Evolutionary conservation across 129 eudicot species (phyloP).

Genomic region (Lactuca sativa): DNA sequence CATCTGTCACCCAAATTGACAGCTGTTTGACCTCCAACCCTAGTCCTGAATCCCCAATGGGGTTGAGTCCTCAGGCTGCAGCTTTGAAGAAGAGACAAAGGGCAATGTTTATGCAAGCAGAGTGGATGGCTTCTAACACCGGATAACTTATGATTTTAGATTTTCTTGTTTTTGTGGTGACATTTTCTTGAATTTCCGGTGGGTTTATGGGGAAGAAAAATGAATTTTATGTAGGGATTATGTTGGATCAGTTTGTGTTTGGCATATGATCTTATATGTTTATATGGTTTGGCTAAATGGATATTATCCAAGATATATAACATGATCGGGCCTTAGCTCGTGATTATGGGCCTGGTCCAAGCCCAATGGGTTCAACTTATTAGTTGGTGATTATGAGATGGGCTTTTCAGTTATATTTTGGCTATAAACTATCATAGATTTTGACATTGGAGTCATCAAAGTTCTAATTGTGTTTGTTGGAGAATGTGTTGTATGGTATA

Average conservation of each 20-base stretch:
- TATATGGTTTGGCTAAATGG: conserved; percentile 7
- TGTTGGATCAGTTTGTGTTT: conserved; percentile 13
- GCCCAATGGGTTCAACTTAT: background rate
- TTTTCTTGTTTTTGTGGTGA: conserved; percentile 21
- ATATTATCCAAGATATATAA: background rate
- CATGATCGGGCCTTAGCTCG: background rate
- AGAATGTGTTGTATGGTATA: no score
- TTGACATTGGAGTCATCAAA: no score
- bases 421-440: no score
- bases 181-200: conserved; percentile 10
- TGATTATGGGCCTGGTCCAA: background rate
- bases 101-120: conserved; percentile 46
- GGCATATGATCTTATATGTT: conserved; percentile 12
- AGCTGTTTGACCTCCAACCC: conserved; percentile 47
- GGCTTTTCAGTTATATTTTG: no score
- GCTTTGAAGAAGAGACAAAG: conserved; percentile 61
- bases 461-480: no score
- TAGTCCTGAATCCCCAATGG: conserved; percentile 38
- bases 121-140: conserved; percentile 61
- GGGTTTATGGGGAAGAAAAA: conserved; percentile 12
- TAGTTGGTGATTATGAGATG: background rate
- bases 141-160: conserved; percentile 23
- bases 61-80: conserved; percentile 41
- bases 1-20: conserved; percentile 34
- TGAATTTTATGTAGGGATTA: conserved; percentile 28